phyloP scores from a whole-genome alignment of 768 basidiomycete species.

The Boletus speciosus region DNA sequence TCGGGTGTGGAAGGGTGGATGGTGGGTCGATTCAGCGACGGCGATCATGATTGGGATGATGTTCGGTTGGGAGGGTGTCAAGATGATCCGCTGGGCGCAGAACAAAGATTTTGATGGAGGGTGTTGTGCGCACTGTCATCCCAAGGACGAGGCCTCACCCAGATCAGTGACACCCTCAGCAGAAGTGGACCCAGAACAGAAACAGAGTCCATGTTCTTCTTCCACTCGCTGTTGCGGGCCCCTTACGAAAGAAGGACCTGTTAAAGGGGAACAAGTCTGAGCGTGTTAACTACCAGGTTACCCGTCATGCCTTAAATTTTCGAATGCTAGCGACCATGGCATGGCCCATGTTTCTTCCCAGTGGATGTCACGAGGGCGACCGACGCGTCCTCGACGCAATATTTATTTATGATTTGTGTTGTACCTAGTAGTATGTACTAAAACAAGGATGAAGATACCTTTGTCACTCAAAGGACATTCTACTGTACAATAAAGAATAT shows the following conservation, averaged over 20 bases:
- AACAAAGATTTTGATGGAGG: slow-evolving; percentile 36
- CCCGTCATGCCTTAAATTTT: neutral
- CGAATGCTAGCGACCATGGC: no score
- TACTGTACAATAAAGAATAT: no score
- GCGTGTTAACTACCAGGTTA: neutral
- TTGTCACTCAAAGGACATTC: no score
- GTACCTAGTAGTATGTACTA: neutral
- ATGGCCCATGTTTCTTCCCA: neutral
- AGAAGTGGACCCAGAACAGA: slow-evolving; percentile 1
- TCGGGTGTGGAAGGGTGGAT: slow-evolving; percentile 41
- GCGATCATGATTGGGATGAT: slow-evolving; percentile 38
- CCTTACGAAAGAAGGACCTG: neutral
- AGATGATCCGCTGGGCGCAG: slow-evolving; percentile 41
- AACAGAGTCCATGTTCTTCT: neutral
- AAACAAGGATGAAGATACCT: no score
- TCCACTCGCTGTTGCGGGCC: neutral
- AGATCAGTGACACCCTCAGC: neutral
- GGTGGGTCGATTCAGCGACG: slow-evolving; percentile 49
- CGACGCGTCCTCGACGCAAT: neutral
- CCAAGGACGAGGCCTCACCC: neutral
- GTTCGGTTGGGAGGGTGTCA: slow-evolving; percentile 44
- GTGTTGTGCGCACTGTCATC: slow-evolving; percentile 28
- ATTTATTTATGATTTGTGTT: neutral
- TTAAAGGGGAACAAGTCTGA: slow-evolving; percentile 3
- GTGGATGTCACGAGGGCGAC: neutral